Percentiles rank a stretch among this genome's conserved stretches.
These are phyloP conservation scores for Linnemannia schmuckeri DNA, from an alignment of 192 early-diverging fungal species.

Conservation along the genomic window DNA sequence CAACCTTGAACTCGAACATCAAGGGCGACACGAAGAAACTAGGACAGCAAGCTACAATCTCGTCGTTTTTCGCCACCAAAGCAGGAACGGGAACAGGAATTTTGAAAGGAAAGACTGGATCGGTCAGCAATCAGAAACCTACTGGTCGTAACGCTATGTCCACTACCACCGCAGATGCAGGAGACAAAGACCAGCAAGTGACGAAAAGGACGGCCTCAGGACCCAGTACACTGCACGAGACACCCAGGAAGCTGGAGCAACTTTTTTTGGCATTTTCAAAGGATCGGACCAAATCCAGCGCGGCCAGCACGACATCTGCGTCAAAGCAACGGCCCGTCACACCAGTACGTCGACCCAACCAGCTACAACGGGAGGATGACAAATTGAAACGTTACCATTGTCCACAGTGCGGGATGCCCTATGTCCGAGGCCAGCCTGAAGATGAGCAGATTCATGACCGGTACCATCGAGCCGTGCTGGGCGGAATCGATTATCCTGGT, in stretches of 20 bases:
- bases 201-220: not conserved
- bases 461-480: constrained; percentile 54
- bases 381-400: constrained; percentile 48
- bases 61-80: constrained; percentile 24
- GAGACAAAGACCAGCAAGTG: not conserved
- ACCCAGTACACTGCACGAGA: not conserved
- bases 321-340: not conserved
- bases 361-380: constrained; percentile 48
- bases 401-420: constrained; percentile 61
- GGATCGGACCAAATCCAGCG: constrained; percentile 23
- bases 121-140: not conserved
- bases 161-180: not conserved
- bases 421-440: constrained; percentile 52
- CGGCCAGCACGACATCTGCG: not conserved
- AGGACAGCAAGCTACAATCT: constrained; percentile 22
- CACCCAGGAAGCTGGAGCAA: constrained; percentile 43
- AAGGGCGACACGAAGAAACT: constrained; percentile 10
- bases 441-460: constrained; percentile 59
- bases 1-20: not conserved
- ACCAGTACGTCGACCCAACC: constrained; percentile 12
- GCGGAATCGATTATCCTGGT: constrained; percentile 60
- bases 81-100: constrained; percentile 44
- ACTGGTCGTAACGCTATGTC: not conserved
- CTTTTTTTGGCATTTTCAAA: constrained; percentile 41
- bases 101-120: constrained; percentile 10